Evolutionary conservation across 2,329 filamentous ascomycete species (phyloP), one percentile per base, ranked within the genome.

Genomic region (Neofusicoccum umdonicola): DNA sequence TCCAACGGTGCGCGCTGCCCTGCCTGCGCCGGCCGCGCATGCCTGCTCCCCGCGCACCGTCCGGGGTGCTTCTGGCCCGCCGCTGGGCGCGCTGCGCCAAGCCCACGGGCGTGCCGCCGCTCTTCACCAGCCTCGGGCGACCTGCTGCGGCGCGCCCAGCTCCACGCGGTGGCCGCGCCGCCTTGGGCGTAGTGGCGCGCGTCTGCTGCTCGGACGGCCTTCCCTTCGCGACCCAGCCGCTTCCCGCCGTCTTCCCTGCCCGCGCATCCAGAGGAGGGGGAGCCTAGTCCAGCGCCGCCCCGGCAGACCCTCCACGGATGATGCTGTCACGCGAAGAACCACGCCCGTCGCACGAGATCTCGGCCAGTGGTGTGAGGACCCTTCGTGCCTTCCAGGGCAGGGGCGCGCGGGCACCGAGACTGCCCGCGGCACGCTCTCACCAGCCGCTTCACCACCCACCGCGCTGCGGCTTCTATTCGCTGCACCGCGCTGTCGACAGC

Each of bases 131-230:
- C 27, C 27, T 31, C 27, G 27, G 27, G 27, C 27, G 27, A 31
- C 27, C 27, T 31, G 27, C 27, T 31, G 41, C 41, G 12, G 41
- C 41, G 19, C 19, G 19, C 19, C 41, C 54, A 42, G 48, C 50
- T 31, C 41, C 56, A 45, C 42, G 42, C 56, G 56, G 56, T 60
- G 15, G 31, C 22, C 27, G 31, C 41, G 31, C 56, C 56, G 42
- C 56, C 56, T 60, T 60, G 31, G 56, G 56, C 56, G 56, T 60
- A 60, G 56, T 60, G 41, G 22, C 54, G 54, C 41, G 37, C 52
- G 11, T 42, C 37, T 56, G 37, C 19, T 37, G 44, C 41, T 58
- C 54, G 54, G 54, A 34, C 54, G 54, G 54, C 54, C 39, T 58
- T 44, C 54, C 54, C 39, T 58, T 58, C 54, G 54, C 54, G 39